These are phyloP conservation scores for Melampsora larici-populina DNA, from an alignment of 1,284 basidiomycete genomes.

Conservation along the genomic window DNA sequence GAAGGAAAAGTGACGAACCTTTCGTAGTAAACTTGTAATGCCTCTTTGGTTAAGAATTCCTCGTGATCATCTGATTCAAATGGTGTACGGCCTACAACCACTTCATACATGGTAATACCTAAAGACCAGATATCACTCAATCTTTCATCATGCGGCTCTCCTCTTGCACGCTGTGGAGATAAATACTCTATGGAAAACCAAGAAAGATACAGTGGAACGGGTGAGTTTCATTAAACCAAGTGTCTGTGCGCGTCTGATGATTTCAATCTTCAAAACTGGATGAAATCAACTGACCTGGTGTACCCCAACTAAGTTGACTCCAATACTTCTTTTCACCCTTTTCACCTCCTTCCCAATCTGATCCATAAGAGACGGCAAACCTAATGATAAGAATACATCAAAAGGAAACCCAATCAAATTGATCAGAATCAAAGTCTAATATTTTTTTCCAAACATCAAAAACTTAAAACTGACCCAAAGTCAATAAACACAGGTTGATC, in stretches of 20 bases:
- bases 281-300: slow-evolving; percentile 64
- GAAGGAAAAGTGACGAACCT: slow-evolving; percentile 52
- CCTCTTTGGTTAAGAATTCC: slow-evolving; percentile 71
- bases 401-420: not conserved
- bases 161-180: slow-evolving; percentile 78
- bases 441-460: not conserved
- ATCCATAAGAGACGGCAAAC: slow-evolving; percentile 15
- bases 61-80: slow-evolving; percentile 80
- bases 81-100: slow-evolving; percentile 81
- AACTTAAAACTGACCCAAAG: slow-evolving; percentile 20
- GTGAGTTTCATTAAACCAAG: too few species aligned
- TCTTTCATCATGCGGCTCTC: slow-evolving; percentile 81
- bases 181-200: slow-evolving; percentile 64
- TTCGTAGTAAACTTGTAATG: slow-evolving; percentile 75
- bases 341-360: not conserved
- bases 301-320: slow-evolving; percentile 69
- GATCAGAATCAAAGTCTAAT: not conserved
- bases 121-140: slow-evolving; percentile 89
- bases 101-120: slow-evolving; percentile 87
- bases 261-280: too few species aligned
- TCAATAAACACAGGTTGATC: slow-evolving; percentile 39
- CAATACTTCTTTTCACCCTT: slow-evolving; percentile 23
- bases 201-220: slow-evolving; percentile 16
- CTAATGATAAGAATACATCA: not conserved
- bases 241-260: too few species aligned